phyloP scores from a whole-genome alignment of 768 basidiomycete species.

The Suillus plorans region DNA sequence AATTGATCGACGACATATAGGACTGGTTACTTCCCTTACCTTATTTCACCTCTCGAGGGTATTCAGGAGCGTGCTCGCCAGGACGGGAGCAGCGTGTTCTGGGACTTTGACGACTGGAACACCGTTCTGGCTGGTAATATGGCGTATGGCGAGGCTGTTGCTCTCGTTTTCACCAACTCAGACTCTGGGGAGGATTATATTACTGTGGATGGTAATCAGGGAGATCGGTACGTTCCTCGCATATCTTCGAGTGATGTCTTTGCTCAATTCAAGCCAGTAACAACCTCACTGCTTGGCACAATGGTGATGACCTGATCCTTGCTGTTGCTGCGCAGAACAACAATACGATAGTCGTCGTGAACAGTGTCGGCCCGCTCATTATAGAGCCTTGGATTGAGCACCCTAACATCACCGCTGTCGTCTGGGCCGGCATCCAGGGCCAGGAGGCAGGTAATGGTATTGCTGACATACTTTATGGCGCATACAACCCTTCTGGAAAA shows the following conservation, averaged over 20 bases:
- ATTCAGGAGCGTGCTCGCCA: conserved; percentile 65
- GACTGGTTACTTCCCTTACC: conserved; percentile 72
- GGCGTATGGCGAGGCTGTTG: conserved; percentile 50
- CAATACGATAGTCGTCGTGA: conserved; percentile 29
- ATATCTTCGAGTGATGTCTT: neutral
- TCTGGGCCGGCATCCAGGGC: conserved; percentile 71
- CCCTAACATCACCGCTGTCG: conserved; percentile 71
- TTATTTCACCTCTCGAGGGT: conserved; percentile 74
- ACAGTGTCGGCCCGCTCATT: conserved; percentile 58
- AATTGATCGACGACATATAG: conserved; percentile 17
- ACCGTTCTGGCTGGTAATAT: conserved; percentile 44
- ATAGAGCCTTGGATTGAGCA: conserved; percentile 70
- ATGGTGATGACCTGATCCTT: conserved; percentile 67
- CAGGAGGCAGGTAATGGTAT: conserved; percentile 70
- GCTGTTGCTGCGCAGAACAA: conserved; percentile 64
- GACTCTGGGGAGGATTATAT: conserved; percentile 83
- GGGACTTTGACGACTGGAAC: conserved; percentile 67
- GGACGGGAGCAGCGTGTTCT: conserved; percentile 59
- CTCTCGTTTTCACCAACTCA: conserved; percentile 72
- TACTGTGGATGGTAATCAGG: conserved; percentile 75
- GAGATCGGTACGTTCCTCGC: conserved; percentile 52
- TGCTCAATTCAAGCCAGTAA: conserved; percentile 34
- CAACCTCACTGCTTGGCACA: conserved; percentile 74
- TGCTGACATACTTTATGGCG: conserved; percentile 71
- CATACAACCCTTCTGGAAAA: conserved; percentile 65